Conservation (phyloP, 768 basidiomycete species). For the Austroboletus eburneus region DNA sequence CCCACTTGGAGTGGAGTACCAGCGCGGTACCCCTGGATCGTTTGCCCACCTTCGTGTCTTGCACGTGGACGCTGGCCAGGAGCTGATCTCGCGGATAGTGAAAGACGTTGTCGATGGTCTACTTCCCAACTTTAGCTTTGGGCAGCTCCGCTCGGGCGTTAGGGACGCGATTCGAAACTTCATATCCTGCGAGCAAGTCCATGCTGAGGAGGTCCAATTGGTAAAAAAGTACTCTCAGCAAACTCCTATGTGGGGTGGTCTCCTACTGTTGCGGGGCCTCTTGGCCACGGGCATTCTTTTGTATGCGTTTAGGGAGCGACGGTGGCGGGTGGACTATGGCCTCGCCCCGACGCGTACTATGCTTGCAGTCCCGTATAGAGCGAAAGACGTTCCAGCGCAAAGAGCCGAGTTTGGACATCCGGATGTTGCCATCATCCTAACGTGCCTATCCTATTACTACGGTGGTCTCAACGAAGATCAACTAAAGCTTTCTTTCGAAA, state of each 20-base stretch:
- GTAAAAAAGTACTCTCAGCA: conserved; percentile 7
- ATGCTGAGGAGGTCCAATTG: neutral
- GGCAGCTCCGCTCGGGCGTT: conserved; percentile 1
- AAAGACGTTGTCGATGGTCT: conserved; percentile 12
- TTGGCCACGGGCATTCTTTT: conserved; percentile 30
- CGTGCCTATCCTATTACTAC: conserved; percentile 37
- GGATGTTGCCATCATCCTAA: conserved; percentile 33
- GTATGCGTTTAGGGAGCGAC: conserved; percentile 30
- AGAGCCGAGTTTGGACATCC: conserved; percentile 40
- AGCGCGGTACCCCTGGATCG: conserved; percentile 7
- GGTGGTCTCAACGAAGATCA: conserved; percentile 30
- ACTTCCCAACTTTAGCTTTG: conserved; percentile 17
- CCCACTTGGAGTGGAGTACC: conserved; percentile 18
- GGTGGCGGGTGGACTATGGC: conserved; percentile 40
- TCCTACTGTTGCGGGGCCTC: conserved; percentile 35
- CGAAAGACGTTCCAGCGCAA: conserved; percentile 35
- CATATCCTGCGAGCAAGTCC: conserved; percentile 13
- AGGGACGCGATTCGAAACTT: conserved; percentile 18
- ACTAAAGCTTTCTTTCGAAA: conserved; percentile 27
- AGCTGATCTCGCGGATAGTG: conserved; percentile 11
- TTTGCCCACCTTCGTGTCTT: conserved; percentile 27
- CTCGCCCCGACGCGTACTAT: conserved; percentile 29
- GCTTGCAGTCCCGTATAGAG: conserved; percentile 37
- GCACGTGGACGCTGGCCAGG: conserved; percentile 5
- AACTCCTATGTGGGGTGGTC: conserved; percentile 13